Evolutionary conservation across 2,329 filamentous ascomycete genomes (phyloP), one percentile per base, ranked within the genome.

Genomic region (Penicillium sp.): DNA sequence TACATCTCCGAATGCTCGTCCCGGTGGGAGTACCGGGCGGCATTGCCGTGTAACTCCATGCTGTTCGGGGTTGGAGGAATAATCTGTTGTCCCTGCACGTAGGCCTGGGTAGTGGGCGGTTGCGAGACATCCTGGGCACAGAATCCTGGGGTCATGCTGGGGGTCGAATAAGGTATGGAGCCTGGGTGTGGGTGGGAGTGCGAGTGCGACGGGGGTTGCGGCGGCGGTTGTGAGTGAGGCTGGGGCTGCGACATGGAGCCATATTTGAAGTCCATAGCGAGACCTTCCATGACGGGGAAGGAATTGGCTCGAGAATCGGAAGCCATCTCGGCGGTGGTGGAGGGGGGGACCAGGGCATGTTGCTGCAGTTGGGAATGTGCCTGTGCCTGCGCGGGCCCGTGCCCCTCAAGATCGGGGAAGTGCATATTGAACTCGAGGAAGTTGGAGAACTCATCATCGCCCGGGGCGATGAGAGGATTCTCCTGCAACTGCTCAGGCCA

Each of bases 41-140:
- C 71, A 55, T 68, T 71, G 3, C 74, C 75, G 48, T 80, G 78
- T 58, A 81, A 68, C 52, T 81, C 78, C 16, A 76, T 71, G 55
- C 78, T 80, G 53, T 79, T 78, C 9, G 78, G 78, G 1, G 78
- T 81, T 3, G 78, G 78, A 16, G 78, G 78, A 34, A 79, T 74
- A 51, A 73, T 69, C 13, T 61, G 53, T 36, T 72, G 70, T 26
- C 67, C 64, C 11, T 71, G 66, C 42, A 66, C 62, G 43, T 71
- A 73, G 14, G 65, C 62, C 48, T 67, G 68, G n/a, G 19, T 62
- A 13, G 63, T 42, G n/a, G 49, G 13, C 24, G 52, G 54, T 19
- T 65, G 66, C 11, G 64, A 65, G 21, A 66, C 59, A 44, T 73
- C 68, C 51, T 71, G 69, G 21, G 68, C 63, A 52, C 68, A 68